Evolutionary conservation across 176 grass and related monocot genomes (phyloP), one percentile per base, ranked within the genome.

Genomic region (Poa pratensis): DNA sequence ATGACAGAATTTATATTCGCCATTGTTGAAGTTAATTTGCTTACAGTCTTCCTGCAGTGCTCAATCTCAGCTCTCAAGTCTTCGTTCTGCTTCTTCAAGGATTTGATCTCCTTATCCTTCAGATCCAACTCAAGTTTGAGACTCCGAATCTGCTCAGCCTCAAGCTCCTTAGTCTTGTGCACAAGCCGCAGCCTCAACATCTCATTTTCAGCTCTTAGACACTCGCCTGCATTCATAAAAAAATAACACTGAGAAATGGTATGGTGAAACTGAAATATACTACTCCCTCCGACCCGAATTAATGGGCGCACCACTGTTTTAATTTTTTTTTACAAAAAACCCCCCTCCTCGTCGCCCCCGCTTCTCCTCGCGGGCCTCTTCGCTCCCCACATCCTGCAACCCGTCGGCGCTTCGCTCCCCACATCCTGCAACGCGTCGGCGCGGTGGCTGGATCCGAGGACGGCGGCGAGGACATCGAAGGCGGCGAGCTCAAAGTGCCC

Each of bases 21-120:
- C 28, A 17, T 32, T 65, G 14, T 17, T 34, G 6, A 34, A 32
- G 17, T 17, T 65, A 17, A 65, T 65, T 34, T 65, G 17, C 80
- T 83, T 70, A 83, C 80, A 61, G 23, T 71, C 27, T 88, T 78
- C 67, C 14, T 70, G 16, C 78, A 58, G 17, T 40, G 20, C 52
- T 88, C 80, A 20, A 83, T 88, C 80, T 88, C 64, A 50, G 53
- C 61, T 85, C 34, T 77, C 30, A 85, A 34, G 23, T 17, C 15
- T 50, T 49, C 15, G 16, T 28, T 48, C 43, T 74, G 71, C 30
- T 68, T 77, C 32, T 15, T 22, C 30, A 88, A 13, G 43, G 20
- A 52, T 27, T 73, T 14, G 0, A 17, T 79, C 66, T 84, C 75
- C 43, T 73, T 26, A 2, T 6, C 22, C 65, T 79, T 88, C 18